phyloP scores from a whole-genome alignment of 2,329 filamentous ascomycete species.

The Diaporthe ilicicola region DNA sequence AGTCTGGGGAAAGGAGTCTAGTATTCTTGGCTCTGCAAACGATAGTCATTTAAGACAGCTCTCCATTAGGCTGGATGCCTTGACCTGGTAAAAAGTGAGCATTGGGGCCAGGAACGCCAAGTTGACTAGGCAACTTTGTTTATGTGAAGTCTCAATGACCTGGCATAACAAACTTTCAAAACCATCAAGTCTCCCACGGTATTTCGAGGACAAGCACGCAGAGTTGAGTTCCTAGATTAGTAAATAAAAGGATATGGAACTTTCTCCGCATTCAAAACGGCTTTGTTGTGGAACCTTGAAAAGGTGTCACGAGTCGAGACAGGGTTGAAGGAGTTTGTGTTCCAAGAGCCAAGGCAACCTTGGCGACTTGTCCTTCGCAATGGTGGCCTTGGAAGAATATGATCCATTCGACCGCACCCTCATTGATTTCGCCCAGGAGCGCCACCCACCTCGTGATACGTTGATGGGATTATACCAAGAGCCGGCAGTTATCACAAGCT shows the following conservation, averaged over 20 bases:
- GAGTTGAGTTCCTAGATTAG: neutral
- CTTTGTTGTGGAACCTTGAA: neutral
- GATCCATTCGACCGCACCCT: constrained; percentile 15
- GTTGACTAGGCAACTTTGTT: neutral
- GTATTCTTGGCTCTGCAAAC: constrained; percentile 5
- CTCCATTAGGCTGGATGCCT: neutral
- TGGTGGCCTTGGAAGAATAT: constrained; percentile 9
- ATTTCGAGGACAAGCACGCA: neutral
- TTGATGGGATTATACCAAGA: constrained; percentile 1
- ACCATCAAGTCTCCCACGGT: neutral
- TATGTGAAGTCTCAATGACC: neutral
- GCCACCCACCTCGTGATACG: constrained; percentile 11
- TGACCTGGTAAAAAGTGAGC: neutral
- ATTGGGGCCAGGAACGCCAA: constrained; percentile 4
- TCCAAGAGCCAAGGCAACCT: constrained; percentile 21
- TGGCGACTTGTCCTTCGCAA: constrained; percentile 18
- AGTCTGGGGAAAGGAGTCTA: constrained; percentile 1
- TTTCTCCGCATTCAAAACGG: neutral
- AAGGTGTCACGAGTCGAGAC: constrained; percentile 11
- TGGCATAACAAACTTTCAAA: neutral
- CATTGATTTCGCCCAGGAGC: constrained; percentile 11
- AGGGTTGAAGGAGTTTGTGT: neutral
- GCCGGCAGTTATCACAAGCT: constrained; percentile 14
- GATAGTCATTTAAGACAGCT: neutral
- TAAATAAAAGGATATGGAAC: neutral